Base-by-base conservation (phyloP, 108 stramenopile genomes). In the Fragilaria crotonensis region DNA sequence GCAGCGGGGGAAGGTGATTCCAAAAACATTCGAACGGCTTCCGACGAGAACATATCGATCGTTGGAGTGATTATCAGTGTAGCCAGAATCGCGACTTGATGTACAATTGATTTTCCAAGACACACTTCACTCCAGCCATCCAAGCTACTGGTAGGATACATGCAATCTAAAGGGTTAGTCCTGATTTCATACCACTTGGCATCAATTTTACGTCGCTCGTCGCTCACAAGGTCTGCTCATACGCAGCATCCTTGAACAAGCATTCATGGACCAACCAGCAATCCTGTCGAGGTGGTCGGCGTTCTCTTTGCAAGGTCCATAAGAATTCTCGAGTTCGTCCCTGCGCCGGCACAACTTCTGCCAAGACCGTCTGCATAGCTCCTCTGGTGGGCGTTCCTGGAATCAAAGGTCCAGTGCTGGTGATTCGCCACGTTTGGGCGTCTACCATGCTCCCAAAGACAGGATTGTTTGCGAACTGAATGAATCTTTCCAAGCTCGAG, bases 201-300 rank as follows among this genome's bases (percentile, higher is more conserved):
- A n/a, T n/a, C n/a, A n/a, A n/a, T n/a, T n/a, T n/a, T n/a, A n/a
- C n/a, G n/a, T n/a, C n/a, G n/a, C n/a, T n/a, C n/a, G n/a, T n/a
- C n/a, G 14, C 7, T 41, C 36, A 77, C 49, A 69, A 14, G 32
- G 83, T 84, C 28, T 63, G 57, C 0, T 54, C 59, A 45, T 67
- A 71, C 4, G 80, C 78, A 53, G 78, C 76, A 27, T 82, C 78
- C 20, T 71, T 66, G 47, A 61, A 79, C 41, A 90, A 65, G 54
- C 83, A 83, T 73, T 90, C 88, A 50, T 85, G 83, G 11, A 90
- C 78, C 30, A 85, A 63, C 80, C 82, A 90, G 52, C 78, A 74
- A 30, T 74, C 78, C 58, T 85, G 84, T 62, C 80, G 69, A 41
- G 88, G 84, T 30, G 88, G 88, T 45, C 84, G 68, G n/a, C 84